Evolutionary conservation across 352 stramenopile species (phyloP).

Genomic region (Phytophthora quininea): DNA sequence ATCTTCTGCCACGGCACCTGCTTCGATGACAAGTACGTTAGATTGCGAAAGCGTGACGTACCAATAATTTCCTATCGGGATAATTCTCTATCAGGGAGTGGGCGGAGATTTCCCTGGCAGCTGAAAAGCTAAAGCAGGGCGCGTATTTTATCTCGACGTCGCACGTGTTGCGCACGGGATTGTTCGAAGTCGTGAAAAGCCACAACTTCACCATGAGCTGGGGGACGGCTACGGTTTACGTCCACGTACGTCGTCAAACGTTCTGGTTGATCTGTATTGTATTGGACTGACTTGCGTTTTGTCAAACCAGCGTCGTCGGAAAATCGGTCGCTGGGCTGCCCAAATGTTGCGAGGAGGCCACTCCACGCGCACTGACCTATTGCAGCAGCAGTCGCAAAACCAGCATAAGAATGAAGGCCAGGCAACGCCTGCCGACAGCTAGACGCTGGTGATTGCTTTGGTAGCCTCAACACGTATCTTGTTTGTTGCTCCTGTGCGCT

Average conservation of each 20-base stretch:
- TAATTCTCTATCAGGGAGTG: slow-evolving; percentile 55
- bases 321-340: slow-evolving; percentile 84
- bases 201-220: slow-evolving; percentile 83
- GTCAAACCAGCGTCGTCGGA: slow-evolving; percentile 58
- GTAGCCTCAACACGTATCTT: no score
- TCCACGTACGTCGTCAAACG: slow-evolving; percentile 60
- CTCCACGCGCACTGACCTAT: slow-evolving; percentile 73
- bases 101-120: slow-evolving; percentile 74
- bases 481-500: no score
- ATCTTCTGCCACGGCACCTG: slow-evolving; percentile 88
- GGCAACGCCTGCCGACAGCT: slow-evolving; percentile 1
- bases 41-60: background rate
- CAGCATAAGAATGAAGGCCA: slow-evolving; percentile 29
- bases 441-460: no score
- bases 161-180: slow-evolving; percentile 71
- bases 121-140: slow-evolving; percentile 86
- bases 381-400: slow-evolving; percentile 46
- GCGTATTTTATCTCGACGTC: slow-evolving; percentile 86
- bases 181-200: slow-evolving; percentile 87
- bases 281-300: background rate
- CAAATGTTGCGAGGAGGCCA: slow-evolving; percentile 84
- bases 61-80: no score
- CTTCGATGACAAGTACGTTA: slow-evolving; percentile 78
- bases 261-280: background rate
- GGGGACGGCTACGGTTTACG: slow-evolving; percentile 79